Evolutionary conservation across 805 yeast genomes (phyloP).

Genomic region (Millerozyma miso): DNA sequence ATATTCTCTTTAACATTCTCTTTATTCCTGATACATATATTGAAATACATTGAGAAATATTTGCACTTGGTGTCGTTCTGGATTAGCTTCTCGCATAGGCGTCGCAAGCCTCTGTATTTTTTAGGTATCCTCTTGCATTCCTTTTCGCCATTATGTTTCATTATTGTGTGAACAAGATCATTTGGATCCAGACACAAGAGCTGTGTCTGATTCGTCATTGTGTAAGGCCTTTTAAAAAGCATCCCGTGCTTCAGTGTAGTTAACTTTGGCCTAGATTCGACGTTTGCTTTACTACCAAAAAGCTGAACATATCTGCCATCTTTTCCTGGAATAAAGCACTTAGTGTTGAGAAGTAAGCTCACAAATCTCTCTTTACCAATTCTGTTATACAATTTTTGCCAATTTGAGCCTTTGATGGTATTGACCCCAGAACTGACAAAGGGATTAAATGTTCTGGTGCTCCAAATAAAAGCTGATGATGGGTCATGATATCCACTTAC

Average conservation of each 20-base stretch:
- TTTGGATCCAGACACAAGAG: neutral
- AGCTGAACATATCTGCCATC: conserved; percentile 17
- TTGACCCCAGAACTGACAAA: conserved; percentile 29
- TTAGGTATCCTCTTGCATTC: conserved; percentile 12
- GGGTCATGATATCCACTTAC: conserved; percentile 41
- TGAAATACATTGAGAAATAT: conserved; percentile 34
- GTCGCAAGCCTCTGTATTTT: conserved; percentile 16
- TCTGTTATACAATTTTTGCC: conserved; percentile 38
- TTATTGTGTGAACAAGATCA: conserved; percentile 1
- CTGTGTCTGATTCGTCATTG: neutral
- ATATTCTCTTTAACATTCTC: conserved; percentile 18
- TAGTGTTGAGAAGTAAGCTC: conserved; percentile 31
- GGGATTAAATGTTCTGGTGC: conserved; percentile 31
- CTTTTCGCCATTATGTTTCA: neutral
- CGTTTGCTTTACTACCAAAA: conserved; percentile 17
- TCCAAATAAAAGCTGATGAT: conserved; percentile 21
- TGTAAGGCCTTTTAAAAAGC: conserved; percentile 16
- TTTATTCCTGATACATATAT: conserved; percentile 21
- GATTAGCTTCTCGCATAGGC: conserved; percentile 17
- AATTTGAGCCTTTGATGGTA: conserved; percentile 37
- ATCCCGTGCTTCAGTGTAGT: conserved; percentile 8
- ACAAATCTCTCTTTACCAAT: conserved; percentile 41
- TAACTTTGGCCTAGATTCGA: conserved; percentile 6
- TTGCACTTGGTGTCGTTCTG: conserved; percentile 28
- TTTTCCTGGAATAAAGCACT: conserved; percentile 21